Evolutionary conservation across 1,284 basidiomycete species (phyloP), one percentile per base, ranked within the genome.

Genomic region (Singerocomus inundabilis): DNA sequence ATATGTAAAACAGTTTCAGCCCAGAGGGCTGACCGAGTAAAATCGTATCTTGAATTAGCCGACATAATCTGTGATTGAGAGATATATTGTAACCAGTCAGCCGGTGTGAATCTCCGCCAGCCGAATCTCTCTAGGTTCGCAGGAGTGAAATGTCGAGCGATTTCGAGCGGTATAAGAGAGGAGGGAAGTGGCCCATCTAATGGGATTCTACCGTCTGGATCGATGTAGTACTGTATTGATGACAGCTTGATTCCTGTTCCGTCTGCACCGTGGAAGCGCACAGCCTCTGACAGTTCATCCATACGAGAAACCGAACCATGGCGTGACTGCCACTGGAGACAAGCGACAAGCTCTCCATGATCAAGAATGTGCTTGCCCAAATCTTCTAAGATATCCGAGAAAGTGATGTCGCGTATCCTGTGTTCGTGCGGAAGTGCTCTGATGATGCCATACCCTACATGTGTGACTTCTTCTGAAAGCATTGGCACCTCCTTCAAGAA

Each of bases 401-500:
- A 88, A 0, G 81, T 80, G 51, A 94, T 85, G 5, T 84, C 77
- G 48, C 77, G 80, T 21, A 98, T 78, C 61, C 92, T 72, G 1
- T 80, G 79, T 12, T 84, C 74, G 32, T 73, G 72, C 31, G 84
- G 80, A 9, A 97, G 72, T 5, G 80, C 69, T 10, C 75, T 72
- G 7, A 95, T 72, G 70, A 92, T 86, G 1, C 68, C 60, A 7
- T 74, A 66, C 0, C 88, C 89, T 11, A 77, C 76, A 0, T 72
- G 69, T 12, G 83, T 59, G 10, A 93, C 71, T 1, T 81, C 75
- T 0, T 80, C 71, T 0, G 91, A 84, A 4, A 98, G 65, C 24
- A 91, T 78, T 0, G 95, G 85, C 1, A 97, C 73, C 13, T 84
- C 74, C 57, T 88, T 88, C 55, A 98, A 68, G 66, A 98, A 99